Conservation (phyloP, 345 rosid species). For the rapeseed (Brassica napus) region DNA sequence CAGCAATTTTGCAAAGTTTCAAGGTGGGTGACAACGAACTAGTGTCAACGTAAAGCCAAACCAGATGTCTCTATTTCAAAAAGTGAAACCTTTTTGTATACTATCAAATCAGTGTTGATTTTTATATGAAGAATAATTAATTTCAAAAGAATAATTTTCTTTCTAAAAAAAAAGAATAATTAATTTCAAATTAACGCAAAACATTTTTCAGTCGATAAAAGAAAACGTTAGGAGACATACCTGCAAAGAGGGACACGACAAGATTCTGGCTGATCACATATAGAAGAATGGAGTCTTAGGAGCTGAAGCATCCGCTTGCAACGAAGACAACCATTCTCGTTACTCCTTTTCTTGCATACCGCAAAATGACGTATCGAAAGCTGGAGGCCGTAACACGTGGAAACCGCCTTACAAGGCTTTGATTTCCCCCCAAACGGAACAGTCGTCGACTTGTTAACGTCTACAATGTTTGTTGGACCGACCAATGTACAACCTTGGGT, state of each 20-base stretch:
- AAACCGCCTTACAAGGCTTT: slow-evolving; percentile 56
- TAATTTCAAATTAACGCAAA: background rate
- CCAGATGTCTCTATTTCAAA: background rate
- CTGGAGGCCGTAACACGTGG: slow-evolving; percentile 77
- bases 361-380: slow-evolving; percentile 72
- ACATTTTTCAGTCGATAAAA: background rate
- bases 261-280: slow-evolving; percentile 59
- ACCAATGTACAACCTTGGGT: slow-evolving; percentile 79
- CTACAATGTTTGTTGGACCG: slow-evolving; percentile 54
- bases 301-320: slow-evolving; percentile 93
- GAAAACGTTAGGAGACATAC: background rate
- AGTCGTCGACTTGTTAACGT: slow-evolving; percentile 2
- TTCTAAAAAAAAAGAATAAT: background rate
- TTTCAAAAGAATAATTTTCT: background rate
- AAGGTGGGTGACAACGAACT: background rate
- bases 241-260: slow-evolving; percentile 86
- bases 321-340: slow-evolving; percentile 60
- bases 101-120: background rate
- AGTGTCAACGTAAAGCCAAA: slow-evolving; percentile 6
- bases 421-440: background rate
- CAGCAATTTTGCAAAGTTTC: slow-evolving; percentile 14
- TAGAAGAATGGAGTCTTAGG: slow-evolving; percentile 72
- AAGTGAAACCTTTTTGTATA: background rate
- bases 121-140: background rate
- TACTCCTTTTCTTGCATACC: slow-evolving; percentile 54